phyloP scores from a whole-genome alignment of 2,329 filamentous ascomycete genomes.

The Rachicladosporium sp. region DNA sequence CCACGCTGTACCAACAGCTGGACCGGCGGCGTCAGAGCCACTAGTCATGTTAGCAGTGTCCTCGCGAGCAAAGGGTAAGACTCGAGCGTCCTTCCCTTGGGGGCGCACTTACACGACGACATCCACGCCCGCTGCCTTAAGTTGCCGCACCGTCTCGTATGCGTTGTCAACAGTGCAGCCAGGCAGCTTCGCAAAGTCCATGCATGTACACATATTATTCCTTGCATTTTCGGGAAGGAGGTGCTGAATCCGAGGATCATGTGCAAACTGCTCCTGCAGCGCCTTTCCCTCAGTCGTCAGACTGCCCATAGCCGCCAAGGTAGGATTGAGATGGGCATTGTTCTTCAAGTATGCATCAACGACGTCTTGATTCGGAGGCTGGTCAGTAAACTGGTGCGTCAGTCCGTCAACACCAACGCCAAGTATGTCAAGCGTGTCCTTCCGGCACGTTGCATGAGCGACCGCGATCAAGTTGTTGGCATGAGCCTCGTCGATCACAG shows the following conservation, averaged over 20 bases:
- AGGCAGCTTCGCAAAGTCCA: constrained; percentile 24
- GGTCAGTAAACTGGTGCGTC: constrained; percentile 32
- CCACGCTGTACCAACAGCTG: constrained; percentile 32
- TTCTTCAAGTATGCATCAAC: constrained; percentile 31
- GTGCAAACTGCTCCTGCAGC: constrained; percentile 28
- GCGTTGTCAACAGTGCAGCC: constrained; percentile 27
- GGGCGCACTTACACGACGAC: constrained; percentile 24
- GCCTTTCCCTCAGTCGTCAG: constrained; percentile 29
- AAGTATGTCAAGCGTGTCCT: constrained; percentile 31
- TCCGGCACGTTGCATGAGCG: constrained; percentile 28
- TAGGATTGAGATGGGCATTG: constrained; percentile 33
- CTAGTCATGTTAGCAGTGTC: constrained; percentile 10
- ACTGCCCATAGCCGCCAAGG: constrained; percentile 28
- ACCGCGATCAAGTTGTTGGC: constrained; percentile 26
- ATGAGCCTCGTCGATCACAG: constrained; percentile 30
- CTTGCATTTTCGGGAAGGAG: constrained; percentile 23
- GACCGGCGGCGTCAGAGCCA: constrained; percentile 32
- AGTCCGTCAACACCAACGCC: constrained; percentile 31
- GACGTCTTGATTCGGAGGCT: constrained; percentile 26
- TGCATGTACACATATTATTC: constrained; percentile 29
- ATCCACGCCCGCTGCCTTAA: constrained; percentile 29
- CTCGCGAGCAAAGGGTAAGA: neutral
- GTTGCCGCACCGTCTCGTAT: constrained; percentile 28
- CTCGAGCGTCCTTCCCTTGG: neutral
- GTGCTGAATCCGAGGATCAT: constrained; percentile 25